Evolutionary conservation across 345 rosid genomes (phyloP), one percentile per base, ranked within the genome.

Genomic region (Citropsis articulata): DNA sequence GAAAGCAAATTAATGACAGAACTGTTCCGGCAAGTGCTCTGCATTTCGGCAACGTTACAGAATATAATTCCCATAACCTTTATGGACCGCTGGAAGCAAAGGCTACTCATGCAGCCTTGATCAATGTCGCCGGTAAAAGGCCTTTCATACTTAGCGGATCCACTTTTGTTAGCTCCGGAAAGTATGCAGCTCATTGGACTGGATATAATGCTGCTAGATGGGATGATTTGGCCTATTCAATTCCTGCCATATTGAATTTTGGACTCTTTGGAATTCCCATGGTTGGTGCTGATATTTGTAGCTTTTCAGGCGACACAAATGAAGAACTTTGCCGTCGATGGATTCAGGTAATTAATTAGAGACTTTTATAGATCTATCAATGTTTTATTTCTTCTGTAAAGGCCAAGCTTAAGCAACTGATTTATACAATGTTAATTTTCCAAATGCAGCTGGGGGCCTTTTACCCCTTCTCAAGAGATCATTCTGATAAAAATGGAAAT

Each of bases 11-110:
- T 1, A 84, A 81, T 36, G 42, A 63, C 42, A 59, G 8, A 6
- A 87, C 90, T 6, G 42, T 72, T 38, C 88, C 90, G 0, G 86
- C 84, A 0, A 79, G 85, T 2, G 65, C 79, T 1, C 45, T 71
- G 21, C 88, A 87, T 75, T 81, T 69, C 18, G 90, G 84, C 21
- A 76, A 74, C 60, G 19, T 77, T 16, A 42, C 75, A 2, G 88
- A 85, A 30, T 87, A 87, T 53, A 67, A 87, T 72, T 86, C 78
- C 30, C 89, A 87, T 79, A 87, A 83, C 79, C 79, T 87, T 7
- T 83, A 85, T 62, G 86, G 90, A 10, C 50, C 85, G 6, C 10
- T 83, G 77, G 90, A 85, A 74, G 69, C 81, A 4, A 75, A 81
- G 75, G 76, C 79, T 19, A 87, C 90, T 55, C 60, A 18, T 55